Conservation (phyloP, 768 basidiomycete species). For the Porphyrellus cyaneotinctus region DNA sequence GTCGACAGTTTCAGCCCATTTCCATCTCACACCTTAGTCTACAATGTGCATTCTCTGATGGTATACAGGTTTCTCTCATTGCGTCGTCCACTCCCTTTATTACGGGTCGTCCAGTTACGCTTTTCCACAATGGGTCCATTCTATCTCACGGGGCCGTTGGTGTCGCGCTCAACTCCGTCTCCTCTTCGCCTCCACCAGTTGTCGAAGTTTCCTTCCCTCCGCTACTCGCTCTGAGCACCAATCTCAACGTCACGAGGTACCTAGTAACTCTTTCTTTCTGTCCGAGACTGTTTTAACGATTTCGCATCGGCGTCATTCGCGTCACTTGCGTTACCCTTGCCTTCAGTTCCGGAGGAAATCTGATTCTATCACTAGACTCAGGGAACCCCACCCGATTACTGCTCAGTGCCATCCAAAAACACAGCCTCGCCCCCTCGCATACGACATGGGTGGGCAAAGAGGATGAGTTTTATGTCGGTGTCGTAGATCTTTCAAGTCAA, state of each 20-base stretch:
- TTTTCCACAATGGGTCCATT: slow-evolving; percentile 55
- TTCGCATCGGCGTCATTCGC: not conserved
- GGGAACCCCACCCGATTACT: slow-evolving; percentile 60
- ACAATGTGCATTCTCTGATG: not conserved
- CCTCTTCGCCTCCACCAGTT: slow-evolving; percentile 6
- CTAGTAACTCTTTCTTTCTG: slow-evolving; percentile 1
- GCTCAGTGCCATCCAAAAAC: slow-evolving; percentile 46
- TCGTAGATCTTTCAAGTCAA: slow-evolving; percentile 20
- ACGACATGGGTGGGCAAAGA: slow-evolving; percentile 41
- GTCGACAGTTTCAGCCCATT: not conserved
- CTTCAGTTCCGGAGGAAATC: slow-evolving; percentile 61
- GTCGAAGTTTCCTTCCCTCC: slow-evolving; percentile 35
- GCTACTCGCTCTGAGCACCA: slow-evolving; percentile 39
- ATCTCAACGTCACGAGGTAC: slow-evolving; percentile 54
- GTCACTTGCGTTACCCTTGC: not conserved
- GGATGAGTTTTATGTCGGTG: slow-evolving; percentile 56
- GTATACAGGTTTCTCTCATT: slow-evolving; percentile 57
- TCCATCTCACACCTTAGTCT: not conserved
- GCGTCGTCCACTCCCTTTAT: slow-evolving; percentile 77
- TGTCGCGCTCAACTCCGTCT: slow-evolving; percentile 40
- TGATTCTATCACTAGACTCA: slow-evolving; percentile 55
- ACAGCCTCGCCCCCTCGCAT: slow-evolving; percentile 27
- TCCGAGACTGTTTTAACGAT: not conserved
- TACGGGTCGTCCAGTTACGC: slow-evolving; percentile 68
- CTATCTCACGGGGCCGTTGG: slow-evolving; percentile 68